phyloP scores from a whole-genome alignment of 495 filamentous ascomycete species.

The Hyaloscypha variabilis region DNA sequence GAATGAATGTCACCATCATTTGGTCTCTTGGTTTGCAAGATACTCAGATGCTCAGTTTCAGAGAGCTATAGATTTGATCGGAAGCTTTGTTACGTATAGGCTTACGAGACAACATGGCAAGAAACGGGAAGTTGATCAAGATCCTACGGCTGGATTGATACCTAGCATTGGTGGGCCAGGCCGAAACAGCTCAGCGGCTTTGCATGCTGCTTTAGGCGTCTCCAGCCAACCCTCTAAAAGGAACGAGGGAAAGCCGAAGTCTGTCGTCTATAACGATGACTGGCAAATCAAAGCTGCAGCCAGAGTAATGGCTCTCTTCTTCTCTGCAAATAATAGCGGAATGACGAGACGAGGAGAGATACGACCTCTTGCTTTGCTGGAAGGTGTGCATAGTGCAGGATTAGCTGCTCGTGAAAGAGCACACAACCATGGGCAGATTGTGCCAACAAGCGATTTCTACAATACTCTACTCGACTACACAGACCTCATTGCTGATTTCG shows the following conservation, averaged over 20 bases:
- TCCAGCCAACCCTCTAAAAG: slow-evolving; percentile 43
- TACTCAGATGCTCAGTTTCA: slow-evolving; percentile 71
- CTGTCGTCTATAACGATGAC: slow-evolving; percentile 75
- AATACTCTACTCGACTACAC: slow-evolving; percentile 83
- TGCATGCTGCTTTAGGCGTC: slow-evolving; percentile 77
- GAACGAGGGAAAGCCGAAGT: slow-evolving; percentile 53
- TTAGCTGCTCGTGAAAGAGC: slow-evolving; percentile 39
- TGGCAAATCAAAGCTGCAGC: slow-evolving; percentile 90
- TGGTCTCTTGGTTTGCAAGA: slow-evolving; percentile 85
- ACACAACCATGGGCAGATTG: slow-evolving; percentile 59
- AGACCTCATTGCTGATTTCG: slow-evolving; percentile 86
- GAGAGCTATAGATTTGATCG: slow-evolving; percentile 72
- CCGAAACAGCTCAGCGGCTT: slow-evolving; percentile 63
- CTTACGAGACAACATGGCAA: slow-evolving; percentile 73
- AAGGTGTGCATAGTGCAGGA: slow-evolving; percentile 28
- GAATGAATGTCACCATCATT: slow-evolving; percentile 74
- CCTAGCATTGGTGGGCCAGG: slow-evolving; percentile 68
- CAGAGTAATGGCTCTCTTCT: slow-evolving; percentile 79
- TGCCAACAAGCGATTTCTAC: slow-evolving; percentile 86
- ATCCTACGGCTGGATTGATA: slow-evolving; percentile 66
- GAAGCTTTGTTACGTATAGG: slow-evolving; percentile 82
- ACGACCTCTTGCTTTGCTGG: slow-evolving; percentile 2
- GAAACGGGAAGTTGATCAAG: slow-evolving; percentile 56
- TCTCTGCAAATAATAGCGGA: slow-evolving; percentile 75
- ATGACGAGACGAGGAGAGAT: slow-evolving; percentile 29